Evolutionary conservation across 176 grass and related monocot genomes (phyloP), one percentile per base, ranked within the genome.

Genomic region (Microstegium vimineum): DNA sequence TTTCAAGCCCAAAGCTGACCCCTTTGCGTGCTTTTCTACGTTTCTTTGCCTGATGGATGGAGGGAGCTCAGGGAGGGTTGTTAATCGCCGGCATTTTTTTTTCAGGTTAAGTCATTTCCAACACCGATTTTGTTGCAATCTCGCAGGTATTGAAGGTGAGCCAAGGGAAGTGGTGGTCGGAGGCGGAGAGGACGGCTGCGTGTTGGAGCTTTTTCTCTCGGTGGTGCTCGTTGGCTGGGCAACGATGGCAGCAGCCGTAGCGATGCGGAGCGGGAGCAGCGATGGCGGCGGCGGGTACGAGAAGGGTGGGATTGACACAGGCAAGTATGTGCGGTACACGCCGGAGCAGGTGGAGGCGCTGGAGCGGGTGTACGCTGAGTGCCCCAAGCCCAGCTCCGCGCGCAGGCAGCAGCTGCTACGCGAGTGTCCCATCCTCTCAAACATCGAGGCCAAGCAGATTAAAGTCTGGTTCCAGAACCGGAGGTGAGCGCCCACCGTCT

Each of bases 391-490:
- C 4, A 99, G 87, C 80, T 99, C 97, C 37, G 79, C 79, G 13
- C 93, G 97, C 37, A 85, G 97, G 35, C 97, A 99, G 85, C 97
- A 99, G 86, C 89, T 99, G 51, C 80, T 99, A 27, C 93, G 97
- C 10, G 97, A 99, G 73, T 99, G 97, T 46, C 91, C 85, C 3
- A 92, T 99, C 38, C 85, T 99, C 28, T 30, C 91, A 14, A 95
- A 99, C 85, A 99, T 99, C 42, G 97, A 99, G 89, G 78, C 97
- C 30, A 99, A 90, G 66, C 97, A 99, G 83, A 99, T 99, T 86
- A 99, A 99, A 61, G 97, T 99, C 80, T 99, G 97, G 97, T 99
- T 99, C 49, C 97, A 99, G 73, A 99, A 99, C 57, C 78, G 97
- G 82, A 99, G 97, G 97, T 99, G 83, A 84, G 73, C 77, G 5